Percentiles rank a stretch among this genome's conserved stretches.
phyloP scores from a whole-genome alignment of 129 eudicot species.

The Tanacetum coccineum region DNA sequence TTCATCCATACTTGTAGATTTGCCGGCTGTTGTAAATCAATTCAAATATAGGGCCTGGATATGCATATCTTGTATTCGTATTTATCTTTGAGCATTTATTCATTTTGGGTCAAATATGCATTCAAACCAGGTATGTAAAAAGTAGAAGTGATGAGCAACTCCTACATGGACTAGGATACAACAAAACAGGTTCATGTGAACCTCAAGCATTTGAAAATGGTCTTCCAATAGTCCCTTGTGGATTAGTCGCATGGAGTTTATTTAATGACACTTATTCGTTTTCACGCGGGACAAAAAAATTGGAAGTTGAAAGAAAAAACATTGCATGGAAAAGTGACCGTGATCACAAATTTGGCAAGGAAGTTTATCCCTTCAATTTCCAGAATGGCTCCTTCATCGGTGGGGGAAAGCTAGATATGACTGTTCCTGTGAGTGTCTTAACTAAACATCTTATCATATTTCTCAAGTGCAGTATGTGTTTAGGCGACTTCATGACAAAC shows the following conservation, averaged over 20 bases:
- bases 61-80: too few species aligned
- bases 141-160: slow-evolving; percentile 81
- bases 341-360: slow-evolving; percentile 73
- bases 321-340: slow-evolving; percentile 93
- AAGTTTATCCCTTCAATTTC: slow-evolving; percentile 72
- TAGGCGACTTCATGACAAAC: background rate
- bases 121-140: slow-evolving; percentile 62
- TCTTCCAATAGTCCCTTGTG: slow-evolving; percentile 89
- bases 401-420: slow-evolving; percentile 73
- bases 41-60: too few species aligned
- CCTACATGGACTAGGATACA: slow-evolving; percentile 51
- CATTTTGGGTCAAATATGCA: slow-evolving; percentile 15
- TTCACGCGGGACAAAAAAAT: slow-evolving; percentile 43
- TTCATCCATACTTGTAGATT: too few species aligned
- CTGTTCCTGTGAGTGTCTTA: slow-evolving; percentile 59
- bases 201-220: slow-evolving; percentile 58
- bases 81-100: background rate
- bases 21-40: too few species aligned
- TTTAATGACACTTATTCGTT: slow-evolving; percentile 80
- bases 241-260: slow-evolving; percentile 91
- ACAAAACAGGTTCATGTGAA: slow-evolving; percentile 57
- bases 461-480: background rate
- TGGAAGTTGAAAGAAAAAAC: slow-evolving; percentile 59
- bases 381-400: slow-evolving; percentile 80
- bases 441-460: background rate